Conservation (phyloP, 306 rosid genomes). For the Prunus dulcis region DNA sequence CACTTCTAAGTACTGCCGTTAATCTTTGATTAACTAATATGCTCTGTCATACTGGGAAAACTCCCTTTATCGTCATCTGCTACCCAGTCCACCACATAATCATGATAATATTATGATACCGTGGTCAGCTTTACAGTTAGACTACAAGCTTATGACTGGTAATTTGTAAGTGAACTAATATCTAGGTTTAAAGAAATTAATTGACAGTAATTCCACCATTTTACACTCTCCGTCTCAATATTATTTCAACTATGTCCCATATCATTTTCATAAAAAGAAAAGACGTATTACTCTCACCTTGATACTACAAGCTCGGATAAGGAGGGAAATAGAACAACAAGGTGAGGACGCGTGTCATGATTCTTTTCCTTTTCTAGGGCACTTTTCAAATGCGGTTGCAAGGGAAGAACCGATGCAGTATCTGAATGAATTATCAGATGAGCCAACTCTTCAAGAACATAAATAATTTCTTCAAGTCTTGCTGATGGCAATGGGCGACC, state of each 20-base stretch:
- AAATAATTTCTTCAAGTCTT: constrained; percentile 75
- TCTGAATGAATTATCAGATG: constrained; percentile 62
- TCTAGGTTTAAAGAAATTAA: too few relatives aligned
- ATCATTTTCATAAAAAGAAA: neutral
- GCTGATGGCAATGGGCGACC: constrained; percentile 72
- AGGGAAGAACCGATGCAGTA: constrained; percentile 58
- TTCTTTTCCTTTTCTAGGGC: constrained; percentile 45
- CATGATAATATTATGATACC: too few relatives aligned
- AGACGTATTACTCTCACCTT: constrained; percentile 45
- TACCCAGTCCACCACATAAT: too few relatives aligned
- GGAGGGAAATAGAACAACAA: constrained; percentile 80
- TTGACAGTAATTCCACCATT: too few relatives aligned
- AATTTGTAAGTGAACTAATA: too few relatives aligned
- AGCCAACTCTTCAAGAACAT: constrained; percentile 74
- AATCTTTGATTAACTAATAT: too few relatives aligned
- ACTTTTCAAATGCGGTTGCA: constrained; percentile 50
- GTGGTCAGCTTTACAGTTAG: too few relatives aligned
- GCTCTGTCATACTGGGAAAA: too few relatives aligned
- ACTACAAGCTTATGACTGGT: too few relatives aligned
- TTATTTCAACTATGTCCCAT: neutral
- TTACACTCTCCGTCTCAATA: too few relatives aligned
- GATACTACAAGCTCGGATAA: constrained; percentile 80
- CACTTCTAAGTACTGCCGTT: too few relatives aligned
- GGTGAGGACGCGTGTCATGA: constrained; percentile 52
- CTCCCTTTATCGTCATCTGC: too few relatives aligned